Conservation (phyloP, 1,139 yeast species). For the Arxiozyma telluris region DNA sequence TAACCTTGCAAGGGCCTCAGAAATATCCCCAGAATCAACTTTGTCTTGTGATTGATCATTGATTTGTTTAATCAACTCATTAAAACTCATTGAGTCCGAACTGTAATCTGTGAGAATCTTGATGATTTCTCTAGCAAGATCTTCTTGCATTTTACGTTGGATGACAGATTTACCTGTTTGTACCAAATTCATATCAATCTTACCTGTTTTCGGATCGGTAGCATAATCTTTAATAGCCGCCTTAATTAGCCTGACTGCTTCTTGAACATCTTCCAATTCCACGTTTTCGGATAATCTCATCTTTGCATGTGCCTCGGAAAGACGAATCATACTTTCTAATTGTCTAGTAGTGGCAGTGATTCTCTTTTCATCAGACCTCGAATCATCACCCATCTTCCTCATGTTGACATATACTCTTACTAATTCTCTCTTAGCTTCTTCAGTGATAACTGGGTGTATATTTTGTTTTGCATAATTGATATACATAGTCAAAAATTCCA, state of each 20-base stretch:
- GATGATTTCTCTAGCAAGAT: constrained; percentile 54
- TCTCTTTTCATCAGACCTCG: constrained; percentile 75
- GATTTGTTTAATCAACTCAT: constrained; percentile 51
- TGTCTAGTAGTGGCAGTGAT: constrained; percentile 98
- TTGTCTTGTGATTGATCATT: constrained; percentile 62
- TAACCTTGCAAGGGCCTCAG: constrained; percentile 58
- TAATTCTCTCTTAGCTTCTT: constrained; percentile 73
- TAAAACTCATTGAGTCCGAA: constrained; percentile 42
- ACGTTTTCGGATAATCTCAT: constrained; percentile 74
- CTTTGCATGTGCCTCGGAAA: constrained; percentile 94
- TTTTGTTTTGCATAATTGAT: constrained; percentile 89
- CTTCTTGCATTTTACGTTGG: constrained; percentile 73
- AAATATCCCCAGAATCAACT: constrained; percentile 63
- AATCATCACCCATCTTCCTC: constrained; percentile 91
- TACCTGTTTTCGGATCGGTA: constrained; percentile 92
- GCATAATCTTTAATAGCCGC: constrained; percentile 97
- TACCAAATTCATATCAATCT: constrained; percentile 93
- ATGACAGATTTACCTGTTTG: constrained; percentile 93
- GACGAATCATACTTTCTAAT: constrained; percentile 88
- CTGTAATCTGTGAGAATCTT: constrained; percentile 35
- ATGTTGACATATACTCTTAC: constrained; percentile 88
- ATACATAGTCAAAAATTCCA: constrained; percentile 78
- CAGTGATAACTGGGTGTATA: constrained; percentile 65
- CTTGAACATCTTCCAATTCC: constrained; percentile 75
- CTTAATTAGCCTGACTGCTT: constrained; percentile 85